These are phyloP conservation scores for Pseudozyma pruni DNA, from an alignment of 1,284 basidiomycete species.

Conservation along the genomic window DNA sequence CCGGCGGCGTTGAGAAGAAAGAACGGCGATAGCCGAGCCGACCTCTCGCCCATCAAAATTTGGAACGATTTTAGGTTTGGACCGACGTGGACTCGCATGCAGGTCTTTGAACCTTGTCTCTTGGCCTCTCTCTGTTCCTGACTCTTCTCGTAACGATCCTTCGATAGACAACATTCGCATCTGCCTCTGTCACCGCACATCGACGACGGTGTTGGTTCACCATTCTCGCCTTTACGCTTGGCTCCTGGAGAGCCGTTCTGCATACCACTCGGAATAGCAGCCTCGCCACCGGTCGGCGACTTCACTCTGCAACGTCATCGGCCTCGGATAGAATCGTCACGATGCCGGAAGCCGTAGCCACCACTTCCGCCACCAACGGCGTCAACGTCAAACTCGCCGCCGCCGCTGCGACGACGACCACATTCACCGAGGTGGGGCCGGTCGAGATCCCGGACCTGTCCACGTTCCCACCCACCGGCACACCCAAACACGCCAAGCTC, in stretches of 20 bases:
- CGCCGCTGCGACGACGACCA: not conserved
- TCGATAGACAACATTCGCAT: no score
- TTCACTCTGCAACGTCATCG: not conserved
- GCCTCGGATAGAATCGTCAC: not conserved
- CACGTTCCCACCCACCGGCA: constrained; percentile 61
- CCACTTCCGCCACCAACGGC: not conserved
- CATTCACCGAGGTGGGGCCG: constrained; percentile 27
- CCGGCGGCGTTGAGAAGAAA: not conserved
- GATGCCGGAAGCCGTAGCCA: constrained; percentile 37
- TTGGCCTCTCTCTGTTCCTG: no score
- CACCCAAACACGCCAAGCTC: constrained; percentile 72
- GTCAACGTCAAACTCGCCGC: not conserved
- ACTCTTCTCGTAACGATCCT: no score
- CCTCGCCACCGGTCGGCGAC: not conserved
- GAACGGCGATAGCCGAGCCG: constrained; percentile 5
- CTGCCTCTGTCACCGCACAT: not conserved
- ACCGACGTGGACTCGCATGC: no score
- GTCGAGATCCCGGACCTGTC: constrained; percentile 40
- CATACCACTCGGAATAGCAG: not conserved
- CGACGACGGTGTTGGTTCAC: not conserved
- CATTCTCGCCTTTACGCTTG: constrained; percentile 24
- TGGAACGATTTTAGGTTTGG: no score
- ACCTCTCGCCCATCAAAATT: no score
- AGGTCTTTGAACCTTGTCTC: no score
- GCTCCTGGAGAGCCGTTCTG: constrained; percentile 8